Base-by-base conservation (phyloP, 805 yeast genomes). In the Dipodascus geniculatus region DNA sequence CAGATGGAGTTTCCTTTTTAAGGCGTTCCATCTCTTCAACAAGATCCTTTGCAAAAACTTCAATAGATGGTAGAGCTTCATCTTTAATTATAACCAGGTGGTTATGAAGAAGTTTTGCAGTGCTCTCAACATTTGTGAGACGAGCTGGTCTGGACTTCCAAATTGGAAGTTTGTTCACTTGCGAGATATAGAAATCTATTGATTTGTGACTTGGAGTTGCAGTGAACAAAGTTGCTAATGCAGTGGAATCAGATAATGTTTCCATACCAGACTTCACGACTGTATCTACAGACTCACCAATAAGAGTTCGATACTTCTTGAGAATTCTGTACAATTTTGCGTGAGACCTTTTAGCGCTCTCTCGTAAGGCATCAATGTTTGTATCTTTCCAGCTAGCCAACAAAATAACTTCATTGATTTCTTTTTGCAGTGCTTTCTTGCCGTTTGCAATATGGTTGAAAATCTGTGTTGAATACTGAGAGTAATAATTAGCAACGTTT, bases 321-420 rank as follows among this genome's bases (percentile, higher is more conserved):
- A 91, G 85, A 51, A 86, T 66, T 68, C 89, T 93, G 78, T 83
- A 91, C 52, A 93, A 79, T 60, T 76, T 80, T 58, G 81, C 80
- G 64, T 95, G 99, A 0, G 97, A 89, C 50, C 85, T 79, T 58
- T 88, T 81, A 3, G 99, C 93, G 68, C 96, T 87, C 68, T 90
- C 97, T 60, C 87, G 89, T 62, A 93, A 74, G 0, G 99, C 96
- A 63, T 86, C 95, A 48, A 89, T 80, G 63, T 93, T 95, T 11
- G 89, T 90, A 70, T 93, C 99, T 61, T 90, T 89, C 98, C 98
- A 95, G 62, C 96, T 87, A 1, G 99, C 97, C 16, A 93, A 73
- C 48, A 87, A 70, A 48, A 93, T 88, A 2, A 89, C 83, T 55
- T 93, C 99, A 35, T 81, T 75, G 9, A 93, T 78, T 51, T 88